Conservation (phyloP, 2,329 filamentous ascomycete genomes). For the Penicillium nordicum region DNA sequence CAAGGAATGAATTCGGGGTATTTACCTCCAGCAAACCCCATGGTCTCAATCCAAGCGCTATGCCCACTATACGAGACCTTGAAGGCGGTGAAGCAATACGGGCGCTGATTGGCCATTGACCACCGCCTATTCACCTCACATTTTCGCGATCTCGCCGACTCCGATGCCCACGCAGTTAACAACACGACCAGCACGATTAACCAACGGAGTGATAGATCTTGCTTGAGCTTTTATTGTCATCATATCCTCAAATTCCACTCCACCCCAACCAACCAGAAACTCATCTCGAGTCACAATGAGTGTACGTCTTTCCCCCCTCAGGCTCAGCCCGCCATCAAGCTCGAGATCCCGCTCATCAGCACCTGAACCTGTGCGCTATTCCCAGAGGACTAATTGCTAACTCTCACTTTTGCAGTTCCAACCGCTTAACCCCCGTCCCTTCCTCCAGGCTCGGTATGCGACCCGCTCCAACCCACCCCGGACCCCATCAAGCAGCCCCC, state of each 20-base stretch:
- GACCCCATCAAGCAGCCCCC: neutral
- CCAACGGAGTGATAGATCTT: constrained; percentile 2
- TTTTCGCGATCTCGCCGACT: constrained; percentile 31
- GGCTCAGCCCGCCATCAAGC: constrained; percentile 6
- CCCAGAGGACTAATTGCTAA: constrained; percentile 7
- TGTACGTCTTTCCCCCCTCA: constrained; percentile 23
- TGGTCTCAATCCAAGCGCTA: neutral
- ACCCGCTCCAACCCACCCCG: neutral
- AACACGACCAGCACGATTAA: constrained; percentile 15
- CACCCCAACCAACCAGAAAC: neutral
- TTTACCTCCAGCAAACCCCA: no score
- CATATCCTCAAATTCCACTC: neutral
- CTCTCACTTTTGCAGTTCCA: constrained; percentile 60
- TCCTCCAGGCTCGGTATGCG: constrained; percentile 85
- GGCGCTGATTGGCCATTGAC: neutral
- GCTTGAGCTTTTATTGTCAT: neutral
- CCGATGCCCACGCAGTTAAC: constrained; percentile 13
- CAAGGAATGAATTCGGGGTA: neutral
- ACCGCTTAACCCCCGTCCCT: constrained; percentile 92
- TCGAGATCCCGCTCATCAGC: neutral
- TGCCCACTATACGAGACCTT: neutral
- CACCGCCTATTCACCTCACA: constrained; percentile 29
- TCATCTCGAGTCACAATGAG: constrained; percentile 28
- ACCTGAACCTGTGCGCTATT: neutral
- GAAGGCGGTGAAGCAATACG: constrained; percentile 26